Evolutionary conservation across 2,329 filamentous ascomycete genomes (phyloP).

Genomic region (Lachnellula occidentalis): DNA sequence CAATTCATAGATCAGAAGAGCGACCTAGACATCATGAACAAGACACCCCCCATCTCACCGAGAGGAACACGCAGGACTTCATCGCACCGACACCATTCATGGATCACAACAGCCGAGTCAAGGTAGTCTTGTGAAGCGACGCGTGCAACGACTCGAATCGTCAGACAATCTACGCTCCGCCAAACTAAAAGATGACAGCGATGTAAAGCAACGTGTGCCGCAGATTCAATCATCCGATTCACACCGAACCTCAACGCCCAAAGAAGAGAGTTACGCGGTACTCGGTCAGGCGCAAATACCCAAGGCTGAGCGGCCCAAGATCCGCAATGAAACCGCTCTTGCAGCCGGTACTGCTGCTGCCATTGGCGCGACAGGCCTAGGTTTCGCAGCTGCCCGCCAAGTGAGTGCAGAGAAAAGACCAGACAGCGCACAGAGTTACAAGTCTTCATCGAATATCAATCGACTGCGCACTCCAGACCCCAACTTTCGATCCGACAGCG

Average conservation of each 20-base stretch:
- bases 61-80: background rate
- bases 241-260: constrained; percentile 12
- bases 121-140: constrained; percentile 15
- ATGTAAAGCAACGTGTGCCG: background rate
- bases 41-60: background rate
- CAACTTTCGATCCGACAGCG: constrained; percentile 55
- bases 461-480: constrained; percentile 29
- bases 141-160: constrained; percentile 22
- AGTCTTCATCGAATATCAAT: constrained; percentile 28
- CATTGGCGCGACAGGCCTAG: constrained; percentile 23
- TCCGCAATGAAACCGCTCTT: constrained; percentile 17
- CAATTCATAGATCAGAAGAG: constrained; percentile 18
- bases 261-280: constrained; percentile 25
- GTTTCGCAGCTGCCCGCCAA: constrained; percentile 28
- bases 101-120: background rate
- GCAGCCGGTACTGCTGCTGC: constrained; percentile 20
- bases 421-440: constrained; percentile 24
- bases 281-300: constrained; percentile 20
- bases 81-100: background rate
- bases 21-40: background rate
- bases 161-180: constrained; percentile 11
- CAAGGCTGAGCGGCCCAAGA: constrained; percentile 21
- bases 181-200: background rate
- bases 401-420: constrained; percentile 28
- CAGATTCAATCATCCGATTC: constrained; percentile 5